Percentiles rank a stretch among this genome's conserved stretches.
Conservation (phyloP, 2,329 filamentous ascomycete genomes). For the Paecilomyces fulvus region DNA sequence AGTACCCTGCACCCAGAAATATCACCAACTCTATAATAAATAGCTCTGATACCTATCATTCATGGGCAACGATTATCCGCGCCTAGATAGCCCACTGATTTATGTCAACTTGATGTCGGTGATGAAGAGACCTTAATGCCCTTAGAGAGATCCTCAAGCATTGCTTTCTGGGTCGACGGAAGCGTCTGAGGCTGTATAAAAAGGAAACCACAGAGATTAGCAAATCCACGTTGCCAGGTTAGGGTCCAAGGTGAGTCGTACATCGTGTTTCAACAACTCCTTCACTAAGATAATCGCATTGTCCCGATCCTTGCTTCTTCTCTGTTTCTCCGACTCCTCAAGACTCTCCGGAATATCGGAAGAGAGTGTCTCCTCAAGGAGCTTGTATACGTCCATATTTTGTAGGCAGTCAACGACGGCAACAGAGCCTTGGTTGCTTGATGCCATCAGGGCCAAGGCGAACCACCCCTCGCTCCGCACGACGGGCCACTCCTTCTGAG, state of each 20-base stretch:
- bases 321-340: slow-evolving; percentile 16
- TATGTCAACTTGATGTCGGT: not conserved
- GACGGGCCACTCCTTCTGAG: slow-evolving; percentile 40
- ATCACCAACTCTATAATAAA: not conserved
- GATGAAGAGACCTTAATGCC: slow-evolving; percentile 7
- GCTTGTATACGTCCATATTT: slow-evolving; percentile 23
- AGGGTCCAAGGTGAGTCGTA: slow-evolving; percentile 14
- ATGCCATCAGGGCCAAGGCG: slow-evolving; percentile 39
- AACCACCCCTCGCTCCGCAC: slow-evolving; percentile 43
- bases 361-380: slow-evolving; percentile 25
- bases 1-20: not conserved
- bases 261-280: slow-evolving; percentile 30
- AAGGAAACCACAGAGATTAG: slow-evolving; percentile 3
- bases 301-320: slow-evolving; percentile 30
- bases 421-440: slow-evolving; percentile 20
- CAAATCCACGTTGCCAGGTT: not conserved
- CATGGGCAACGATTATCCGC: not conserved
- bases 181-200: slow-evolving; percentile 20
- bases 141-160: slow-evolving; percentile 22
- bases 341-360: slow-evolving; percentile 9
- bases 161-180: slow-evolving; percentile 15
- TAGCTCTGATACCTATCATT: not conserved
- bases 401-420: slow-evolving; percentile 28
- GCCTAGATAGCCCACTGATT: not conserved
- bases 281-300: slow-evolving; percentile 33